These are phyloP conservation scores for Penicillium sp. DNA, from an alignment of 2,329 filamentous ascomycete species.

Conservation along the genomic window DNA sequence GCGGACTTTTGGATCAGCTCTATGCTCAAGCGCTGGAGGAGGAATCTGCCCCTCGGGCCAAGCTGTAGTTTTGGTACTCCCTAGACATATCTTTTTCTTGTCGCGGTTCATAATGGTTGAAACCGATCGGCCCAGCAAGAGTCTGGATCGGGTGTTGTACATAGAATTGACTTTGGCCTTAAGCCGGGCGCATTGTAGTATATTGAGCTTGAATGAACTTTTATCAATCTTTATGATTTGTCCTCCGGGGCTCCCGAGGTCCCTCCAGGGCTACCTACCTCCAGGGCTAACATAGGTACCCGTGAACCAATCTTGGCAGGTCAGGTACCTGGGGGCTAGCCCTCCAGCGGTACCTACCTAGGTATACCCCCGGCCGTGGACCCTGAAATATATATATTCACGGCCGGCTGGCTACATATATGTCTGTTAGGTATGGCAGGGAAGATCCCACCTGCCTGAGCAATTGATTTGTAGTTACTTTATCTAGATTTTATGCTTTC, in stretches of 20 bases:
- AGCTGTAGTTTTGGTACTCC: slow-evolving; percentile 30
- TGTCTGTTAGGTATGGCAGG: too few relatives aligned
- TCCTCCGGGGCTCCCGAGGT: neutral
- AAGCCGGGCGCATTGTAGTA: slow-evolving; percentile 9
- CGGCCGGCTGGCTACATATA: too few relatives aligned
- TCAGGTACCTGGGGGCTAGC: too few relatives aligned
- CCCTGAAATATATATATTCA: too few relatives aligned
- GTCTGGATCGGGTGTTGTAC: neutral
- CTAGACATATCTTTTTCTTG: neutral
- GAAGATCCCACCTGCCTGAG: too few relatives aligned
- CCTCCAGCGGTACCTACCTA: too few relatives aligned
- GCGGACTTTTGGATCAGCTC: slow-evolving; percentile 58
- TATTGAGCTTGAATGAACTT: neutral
- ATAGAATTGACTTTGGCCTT: neutral
- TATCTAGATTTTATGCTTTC: too few relatives aligned
- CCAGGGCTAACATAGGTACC: too few relatives aligned
- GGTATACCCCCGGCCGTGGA: too few relatives aligned
- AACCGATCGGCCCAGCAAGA: neutral
- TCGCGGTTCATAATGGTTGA: neutral
- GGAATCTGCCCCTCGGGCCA: slow-evolving; percentile 40
- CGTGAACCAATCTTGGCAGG: too few relatives aligned
- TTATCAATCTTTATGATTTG: neutral
- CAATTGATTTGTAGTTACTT: too few relatives aligned
- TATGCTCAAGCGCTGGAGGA: slow-evolving; percentile 57
- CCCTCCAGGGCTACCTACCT: too few relatives aligned